phyloP scores from a whole-genome alignment of 192 early-diverging fungal species.

The Dimargaris xerosporica region DNA sequence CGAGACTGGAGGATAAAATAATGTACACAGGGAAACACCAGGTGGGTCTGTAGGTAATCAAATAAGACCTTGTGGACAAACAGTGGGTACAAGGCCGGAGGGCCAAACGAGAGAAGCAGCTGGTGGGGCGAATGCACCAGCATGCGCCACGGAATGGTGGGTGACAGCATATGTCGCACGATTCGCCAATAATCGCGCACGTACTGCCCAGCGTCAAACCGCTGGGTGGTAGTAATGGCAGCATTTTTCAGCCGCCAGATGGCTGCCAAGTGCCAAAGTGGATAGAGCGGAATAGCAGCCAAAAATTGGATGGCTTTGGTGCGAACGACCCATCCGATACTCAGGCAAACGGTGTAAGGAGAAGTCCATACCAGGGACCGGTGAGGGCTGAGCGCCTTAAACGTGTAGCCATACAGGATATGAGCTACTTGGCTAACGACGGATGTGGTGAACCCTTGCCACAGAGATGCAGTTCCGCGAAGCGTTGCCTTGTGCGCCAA shows the following conservation, averaged over 20 bases:
- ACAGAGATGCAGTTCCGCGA: neutral
- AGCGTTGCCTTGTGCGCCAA: neutral
- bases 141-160: neutral
- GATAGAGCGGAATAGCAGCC: neutral
- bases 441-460: neutral
- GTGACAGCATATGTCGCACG: neutral
- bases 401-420: neutral
- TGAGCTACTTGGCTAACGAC: constrained; percentile 2
- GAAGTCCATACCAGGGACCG: neutral
- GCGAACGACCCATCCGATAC: neutral
- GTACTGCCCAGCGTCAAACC: neutral
- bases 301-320: neutral
- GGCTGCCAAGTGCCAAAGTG: neutral
- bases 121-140: neutral
- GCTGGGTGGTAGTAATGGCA: neutral
- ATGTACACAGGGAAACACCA: neutral
- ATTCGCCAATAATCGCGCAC: neutral
- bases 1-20: neutral
- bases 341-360: neutral
- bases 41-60: neutral
- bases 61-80: neutral
- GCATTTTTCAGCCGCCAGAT: neutral
- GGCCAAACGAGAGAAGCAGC: neutral
- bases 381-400: neutral
- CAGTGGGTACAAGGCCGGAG: neutral